Conservation (phyloP, 116 monocot species). For the Dioscorea cayenensis region DNA sequence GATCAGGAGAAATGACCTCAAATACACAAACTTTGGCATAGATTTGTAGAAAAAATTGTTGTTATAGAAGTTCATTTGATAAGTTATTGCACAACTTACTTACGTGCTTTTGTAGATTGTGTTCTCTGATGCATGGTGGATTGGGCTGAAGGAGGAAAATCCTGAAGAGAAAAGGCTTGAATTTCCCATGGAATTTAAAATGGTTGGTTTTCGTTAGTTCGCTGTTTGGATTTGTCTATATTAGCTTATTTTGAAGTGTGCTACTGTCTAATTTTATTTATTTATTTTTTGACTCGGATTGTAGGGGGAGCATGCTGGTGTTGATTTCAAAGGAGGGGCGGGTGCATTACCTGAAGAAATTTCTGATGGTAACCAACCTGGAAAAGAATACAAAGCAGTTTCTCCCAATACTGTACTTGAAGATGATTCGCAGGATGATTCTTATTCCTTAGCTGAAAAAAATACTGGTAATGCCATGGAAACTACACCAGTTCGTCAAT, state of each 20-base stretch:
- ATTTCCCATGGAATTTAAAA: conserved; percentile 56
- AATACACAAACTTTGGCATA: neutral
- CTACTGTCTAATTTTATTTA: neutral
- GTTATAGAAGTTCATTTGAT: neutral
- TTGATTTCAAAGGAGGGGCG: conserved; percentile 88
- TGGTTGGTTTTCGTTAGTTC: conserved; percentile 21
- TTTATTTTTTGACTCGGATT: neutral
- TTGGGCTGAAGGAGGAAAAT: conserved; percentile 84
- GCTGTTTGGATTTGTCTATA: conserved; percentile 3
- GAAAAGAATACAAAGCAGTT: conserved; percentile 34
- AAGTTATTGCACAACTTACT: neutral
- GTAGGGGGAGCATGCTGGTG: conserved; percentile 39
- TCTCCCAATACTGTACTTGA: conserved; percentile 34
- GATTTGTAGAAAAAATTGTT: neutral
- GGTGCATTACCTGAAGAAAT: conserved; percentile 45
- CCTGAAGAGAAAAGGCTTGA: conserved; percentile 73
- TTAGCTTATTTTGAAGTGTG: neutral
- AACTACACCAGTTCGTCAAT: conserved; percentile 64
- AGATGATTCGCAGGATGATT: conserved; percentile 36
- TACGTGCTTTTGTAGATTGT: conserved; percentile 60
- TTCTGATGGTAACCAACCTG: conserved; percentile 17
- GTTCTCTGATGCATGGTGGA: conserved; percentile 98
- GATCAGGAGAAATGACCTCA: too few relatives aligned
- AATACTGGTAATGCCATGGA: conserved; percentile 8
- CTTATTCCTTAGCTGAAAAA: conserved; percentile 10